Evolutionary conservation across 2,329 filamentous ascomycete species (phyloP), one percentile per base, ranked within the genome.

Genomic region (Tricladium varicosporioides): DNA sequence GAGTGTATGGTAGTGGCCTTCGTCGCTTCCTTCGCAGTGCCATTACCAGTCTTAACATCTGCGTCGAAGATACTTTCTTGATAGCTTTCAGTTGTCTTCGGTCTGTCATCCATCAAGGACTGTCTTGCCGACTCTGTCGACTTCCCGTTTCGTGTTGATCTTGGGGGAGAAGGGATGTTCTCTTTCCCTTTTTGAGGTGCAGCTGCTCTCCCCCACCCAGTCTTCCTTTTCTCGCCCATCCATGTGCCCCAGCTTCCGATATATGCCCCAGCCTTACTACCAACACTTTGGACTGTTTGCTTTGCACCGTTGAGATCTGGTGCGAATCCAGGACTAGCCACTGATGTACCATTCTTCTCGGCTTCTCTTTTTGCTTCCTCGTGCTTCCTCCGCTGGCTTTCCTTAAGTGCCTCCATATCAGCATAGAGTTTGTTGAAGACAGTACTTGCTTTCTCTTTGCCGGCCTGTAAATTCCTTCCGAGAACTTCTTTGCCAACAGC

Each of bases 361-460:
- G 59, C 65, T 56, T 61, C 65, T 40, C 52, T 70, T 73, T 62
- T 76, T 75, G 48, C 76, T 72, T 67, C 88, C 80, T 88, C 84
- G 5, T 80, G 76, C 51, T 79, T 78, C 66, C 83, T 85, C 56
- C 84, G 78, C 71, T 92, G 89, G 14, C 84, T 82, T 73, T 92
- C 90, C 13, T 90, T 81, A 74, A 91, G 82, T 2, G 84, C 76
- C 72, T 97, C 93, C 74, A 97, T 89, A 65, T 97, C 93, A 0
- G 91, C 84, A 79, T 95, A 97, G 27, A 97, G 79, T 67, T 85
- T 92, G 71, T 89, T 95, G 72, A 97, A 91, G 40, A 94, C 87
- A 4, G 85, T 88, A 16, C 88, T 92, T 0, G 96, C 90, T 74
- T 93, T 95, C 67, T 94, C 91, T 54, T 89, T 87, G 0, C 94